Base-by-base conservation (phyloP, 352 stramenopile genomes). In the Phytophthora cactorum region DNA sequence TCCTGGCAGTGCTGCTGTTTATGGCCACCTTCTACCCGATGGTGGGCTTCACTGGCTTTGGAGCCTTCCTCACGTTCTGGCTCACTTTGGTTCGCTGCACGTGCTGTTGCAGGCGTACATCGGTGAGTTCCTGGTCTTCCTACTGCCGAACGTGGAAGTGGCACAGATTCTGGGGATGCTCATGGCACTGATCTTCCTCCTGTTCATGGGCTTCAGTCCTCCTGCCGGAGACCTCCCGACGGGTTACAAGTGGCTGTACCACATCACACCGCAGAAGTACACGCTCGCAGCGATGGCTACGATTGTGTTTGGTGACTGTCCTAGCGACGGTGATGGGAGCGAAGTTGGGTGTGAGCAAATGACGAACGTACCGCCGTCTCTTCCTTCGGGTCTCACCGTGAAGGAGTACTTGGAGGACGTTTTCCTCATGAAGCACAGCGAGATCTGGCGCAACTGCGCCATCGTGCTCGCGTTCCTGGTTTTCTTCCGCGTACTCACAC, bases 161-260 rank as follows among this genome's bases (percentile, higher is more conserved):
- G 67, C 94, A 36, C 79, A 86, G 17, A 51, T 92, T 11, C 59
- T 77, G 2, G 76, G 71, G 2, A 51, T 68, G 9, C 32, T 68
- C 17, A 9, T 73, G 28, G 15, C 52, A 6, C 31, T 58, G 25
- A 73, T 73, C 47, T 67, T 59, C 52, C 43, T 64, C 4, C 17
- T 66, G 15, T 72, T 72, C 44, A 60, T 32, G 15, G 65, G 65
- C 38, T 68, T 72, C 58, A 72, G 49, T 28, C 65, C 65, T 14
- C 65, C 65, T 7, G 65, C 62, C 46, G 38, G 45, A 55, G 58
- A 52, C 17, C n/a, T 66, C 14, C 61, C 61, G 17, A 29, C 36
- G 36, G 59, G 59, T 8, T 69, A 64, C 52, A 41, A 56, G 59
- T 73, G 59, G 59, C 17, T 73, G 7, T 69, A 73, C 32, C 15